These are phyloP conservation scores for Apophysomyces sp. DNA, from an alignment of 371 early-diverging fungal genomes.

Conservation along the genomic window DNA sequence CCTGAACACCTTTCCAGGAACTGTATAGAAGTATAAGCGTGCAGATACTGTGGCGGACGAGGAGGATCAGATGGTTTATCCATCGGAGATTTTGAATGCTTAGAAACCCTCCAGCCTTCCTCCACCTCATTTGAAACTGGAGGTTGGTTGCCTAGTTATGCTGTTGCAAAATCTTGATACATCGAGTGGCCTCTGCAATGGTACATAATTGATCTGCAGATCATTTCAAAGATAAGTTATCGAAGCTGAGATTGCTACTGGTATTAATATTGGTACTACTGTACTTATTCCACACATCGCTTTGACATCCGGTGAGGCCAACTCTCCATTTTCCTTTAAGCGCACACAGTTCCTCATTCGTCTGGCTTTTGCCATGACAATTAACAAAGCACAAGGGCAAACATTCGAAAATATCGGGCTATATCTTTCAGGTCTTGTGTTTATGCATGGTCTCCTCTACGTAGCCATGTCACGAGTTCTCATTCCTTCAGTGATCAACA, in stretches of 20 bases:
- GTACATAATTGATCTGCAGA: conserved; percentile 8
- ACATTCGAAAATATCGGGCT: conserved; percentile 9
- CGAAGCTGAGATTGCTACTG: background rate
- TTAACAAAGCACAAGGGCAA: conserved; percentile 23
- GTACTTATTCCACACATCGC: conserved; percentile 4
- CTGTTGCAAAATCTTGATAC: conserved; percentile 11
- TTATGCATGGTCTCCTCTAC: conserved; percentile 9
- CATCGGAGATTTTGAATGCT: too few species aligned
- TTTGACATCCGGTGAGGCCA: background rate
- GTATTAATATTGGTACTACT: background rate
- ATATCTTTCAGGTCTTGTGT: conserved; percentile 11
- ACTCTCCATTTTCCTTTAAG: background rate
- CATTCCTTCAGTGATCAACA: too few species aligned
- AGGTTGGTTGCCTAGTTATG: too few species aligned
- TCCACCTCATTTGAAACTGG: too few species aligned
- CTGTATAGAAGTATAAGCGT: too few species aligned
- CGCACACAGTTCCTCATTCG: background rate
- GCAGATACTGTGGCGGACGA: too few species aligned
- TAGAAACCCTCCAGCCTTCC: too few species aligned
- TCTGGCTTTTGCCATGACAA: conserved; percentile 15
- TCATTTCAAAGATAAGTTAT: background rate
- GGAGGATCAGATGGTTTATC: too few species aligned
- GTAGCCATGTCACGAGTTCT: too few species aligned
- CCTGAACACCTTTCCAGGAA: too few species aligned
- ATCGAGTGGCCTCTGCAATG: conserved; percentile 14